A percentile compares a stretch with the other conserved stretches of the same genome.
These are phyloP conservation scores for Jatropha curcas DNA, from an alignment of 345 rosid genomes.

Conservation along the genomic window DNA sequence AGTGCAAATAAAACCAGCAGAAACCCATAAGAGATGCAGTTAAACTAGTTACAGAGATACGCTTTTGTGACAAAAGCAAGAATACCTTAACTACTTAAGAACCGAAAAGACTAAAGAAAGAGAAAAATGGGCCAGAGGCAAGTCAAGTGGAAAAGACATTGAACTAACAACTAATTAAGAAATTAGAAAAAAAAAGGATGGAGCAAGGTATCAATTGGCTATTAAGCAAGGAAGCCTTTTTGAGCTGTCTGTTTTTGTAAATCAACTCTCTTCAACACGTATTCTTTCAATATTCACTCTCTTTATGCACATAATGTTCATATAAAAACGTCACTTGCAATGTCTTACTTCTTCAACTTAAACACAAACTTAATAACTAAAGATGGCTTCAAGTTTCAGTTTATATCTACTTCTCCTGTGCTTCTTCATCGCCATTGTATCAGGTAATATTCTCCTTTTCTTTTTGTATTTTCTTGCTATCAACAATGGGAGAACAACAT, in stretches of 20 bases:
- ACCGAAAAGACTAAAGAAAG: background rate
- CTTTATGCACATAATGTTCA: background rate
- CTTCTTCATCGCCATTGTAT: constrained; percentile 13
- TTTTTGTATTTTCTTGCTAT: background rate
- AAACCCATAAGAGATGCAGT: no score
- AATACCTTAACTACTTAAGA: no score
- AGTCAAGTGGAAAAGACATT: background rate
- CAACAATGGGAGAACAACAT: no score
- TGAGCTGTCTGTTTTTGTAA: background rate
- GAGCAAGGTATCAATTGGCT: constrained; percentile 21
- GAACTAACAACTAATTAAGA: background rate
- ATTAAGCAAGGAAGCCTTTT: constrained; percentile 21
- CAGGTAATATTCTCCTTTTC: constrained; percentile 7
- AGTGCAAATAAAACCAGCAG: no score
- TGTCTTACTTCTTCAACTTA: background rate
- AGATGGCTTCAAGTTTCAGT: constrained; percentile 11
- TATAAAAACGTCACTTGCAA: constrained; percentile 7
- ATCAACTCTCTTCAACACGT: constrained; percentile 20
- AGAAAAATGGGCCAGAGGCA: background rate
- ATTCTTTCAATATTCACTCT: constrained; percentile 5
- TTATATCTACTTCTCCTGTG: constrained; percentile 6
- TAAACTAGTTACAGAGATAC: no score
- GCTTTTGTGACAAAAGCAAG: no score
- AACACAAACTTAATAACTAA: background rate
- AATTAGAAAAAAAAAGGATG: background rate